Conservation (phyloP, 2,329 filamentous ascomycete genomes). For the Neonectria coccinea region DNA sequence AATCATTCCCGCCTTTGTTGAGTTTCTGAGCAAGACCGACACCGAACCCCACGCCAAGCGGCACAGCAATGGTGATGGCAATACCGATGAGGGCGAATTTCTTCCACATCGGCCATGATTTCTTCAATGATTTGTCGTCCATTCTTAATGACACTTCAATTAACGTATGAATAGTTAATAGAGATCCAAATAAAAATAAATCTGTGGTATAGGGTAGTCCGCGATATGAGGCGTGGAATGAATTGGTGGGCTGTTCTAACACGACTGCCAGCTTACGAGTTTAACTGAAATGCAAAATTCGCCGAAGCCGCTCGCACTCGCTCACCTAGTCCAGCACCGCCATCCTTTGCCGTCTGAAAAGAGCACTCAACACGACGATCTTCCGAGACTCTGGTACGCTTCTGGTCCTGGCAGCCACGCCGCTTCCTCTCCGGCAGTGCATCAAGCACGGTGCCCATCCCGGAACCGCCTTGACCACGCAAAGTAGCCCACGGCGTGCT, state of each 20-base stretch:
- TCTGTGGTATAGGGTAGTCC: not conserved
- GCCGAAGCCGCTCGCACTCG: not conserved
- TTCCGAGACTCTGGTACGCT: too few relatives aligned
- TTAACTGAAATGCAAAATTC: not conserved
- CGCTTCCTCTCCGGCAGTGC: too few relatives aligned
- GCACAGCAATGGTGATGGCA: conserved; percentile 62
- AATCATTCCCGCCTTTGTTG: not conserved
- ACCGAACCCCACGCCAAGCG: conserved; percentile 67
- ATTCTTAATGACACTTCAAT: not conserved
- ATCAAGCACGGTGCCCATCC: too few relatives aligned
- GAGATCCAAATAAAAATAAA: not conserved
- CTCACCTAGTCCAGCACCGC: not conserved
- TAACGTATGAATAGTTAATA: too few relatives aligned
- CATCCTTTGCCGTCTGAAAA: too few relatives aligned
- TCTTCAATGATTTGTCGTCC: not conserved
- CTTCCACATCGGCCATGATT: conserved; percentile 47
- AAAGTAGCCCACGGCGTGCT: too few relatives aligned
- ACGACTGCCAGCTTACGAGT: too few relatives aligned
- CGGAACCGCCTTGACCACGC: too few relatives aligned
- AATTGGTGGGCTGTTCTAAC: too few relatives aligned
- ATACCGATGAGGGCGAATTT: conserved; percentile 46
- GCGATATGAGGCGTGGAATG: not conserved
- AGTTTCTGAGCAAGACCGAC: conserved; percentile 36
- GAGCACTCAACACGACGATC: too few relatives aligned
- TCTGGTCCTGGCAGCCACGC: too few relatives aligned